Conservation (phyloP, 345 rosid genomes). For the Syzygium jambos region DNA sequence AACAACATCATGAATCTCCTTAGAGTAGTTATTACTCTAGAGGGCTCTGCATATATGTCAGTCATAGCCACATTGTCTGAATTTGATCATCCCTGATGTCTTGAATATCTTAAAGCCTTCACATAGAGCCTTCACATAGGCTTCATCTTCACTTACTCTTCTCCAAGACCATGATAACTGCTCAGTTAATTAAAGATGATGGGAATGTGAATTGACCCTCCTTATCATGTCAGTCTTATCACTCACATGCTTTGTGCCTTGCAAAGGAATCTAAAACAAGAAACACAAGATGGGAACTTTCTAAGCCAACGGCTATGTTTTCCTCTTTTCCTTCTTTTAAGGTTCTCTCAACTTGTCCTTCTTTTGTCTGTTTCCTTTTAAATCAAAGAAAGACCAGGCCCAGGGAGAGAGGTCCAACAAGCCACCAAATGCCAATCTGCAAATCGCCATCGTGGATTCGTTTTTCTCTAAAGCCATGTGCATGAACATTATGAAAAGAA, state of each 20-base stretch:
- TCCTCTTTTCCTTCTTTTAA: neutral
- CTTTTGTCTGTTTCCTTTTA: neutral
- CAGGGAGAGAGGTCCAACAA: neutral
- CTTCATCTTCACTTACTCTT: neutral
- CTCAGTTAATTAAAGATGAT: neutral
- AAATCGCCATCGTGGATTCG: neutral
- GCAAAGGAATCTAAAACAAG: neutral
- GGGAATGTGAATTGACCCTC: neutral
- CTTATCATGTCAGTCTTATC: too few relatives aligned
- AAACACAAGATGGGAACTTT: neutral
- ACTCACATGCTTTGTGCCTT: too few relatives aligned
- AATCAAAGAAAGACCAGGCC: neutral
- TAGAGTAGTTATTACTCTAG: neutral
- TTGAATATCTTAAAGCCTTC: neutral
- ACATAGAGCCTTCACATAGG: neutral
- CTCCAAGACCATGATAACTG: neutral
- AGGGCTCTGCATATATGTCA: neutral
- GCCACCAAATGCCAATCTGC: neutral
- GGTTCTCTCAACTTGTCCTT: neutral
- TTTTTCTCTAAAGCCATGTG: neutral
- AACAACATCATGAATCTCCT: neutral
- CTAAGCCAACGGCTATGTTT: neutral
- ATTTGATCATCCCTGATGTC: neutral
- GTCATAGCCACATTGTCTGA: neutral
- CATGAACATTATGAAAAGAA: neutral